These are phyloP conservation scores for Plectosphaerella plurivora DNA, from an alignment of 2,329 filamentous ascomycete genomes.

Conservation along the genomic window DNA sequence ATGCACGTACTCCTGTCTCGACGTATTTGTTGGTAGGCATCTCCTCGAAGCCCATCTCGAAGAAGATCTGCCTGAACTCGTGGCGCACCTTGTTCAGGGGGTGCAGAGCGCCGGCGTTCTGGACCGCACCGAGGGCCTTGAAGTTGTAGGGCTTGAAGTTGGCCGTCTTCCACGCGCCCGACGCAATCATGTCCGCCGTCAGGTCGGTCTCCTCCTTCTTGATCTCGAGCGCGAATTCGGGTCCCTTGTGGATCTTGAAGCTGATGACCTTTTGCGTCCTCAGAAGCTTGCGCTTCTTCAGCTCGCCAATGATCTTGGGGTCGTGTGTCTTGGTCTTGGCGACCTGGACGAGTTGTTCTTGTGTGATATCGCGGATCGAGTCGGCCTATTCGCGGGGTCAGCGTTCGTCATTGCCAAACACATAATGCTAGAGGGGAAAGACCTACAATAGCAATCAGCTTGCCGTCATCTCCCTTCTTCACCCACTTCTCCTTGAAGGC, in stretches of 20 bases:
- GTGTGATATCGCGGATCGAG: slow-evolving; percentile 74
- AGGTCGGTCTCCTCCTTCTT: slow-evolving; percentile 92
- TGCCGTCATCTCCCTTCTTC: slow-evolving; percentile 53
- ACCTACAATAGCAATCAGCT: slow-evolving; percentile 46
- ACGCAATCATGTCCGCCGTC: slow-evolving; percentile 86
- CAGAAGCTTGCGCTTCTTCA: slow-evolving; percentile 90
- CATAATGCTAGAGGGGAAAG: too few species aligned
- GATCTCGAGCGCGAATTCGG: slow-evolving; percentile 85
- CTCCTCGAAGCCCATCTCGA: slow-evolving; percentile 97
- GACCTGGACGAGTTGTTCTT: slow-evolving; percentile 70
- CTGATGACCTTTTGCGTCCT: slow-evolving; percentile 77
- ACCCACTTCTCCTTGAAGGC: slow-evolving; percentile 83
- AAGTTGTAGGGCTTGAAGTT: slow-evolving; percentile 82
- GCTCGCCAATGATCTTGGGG: slow-evolving; percentile 70
- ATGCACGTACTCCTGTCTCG: slow-evolving; percentile 83
- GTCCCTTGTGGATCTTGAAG: slow-evolving; percentile 80
- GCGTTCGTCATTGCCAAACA: neutral
- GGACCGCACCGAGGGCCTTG: slow-evolving; percentile 64
- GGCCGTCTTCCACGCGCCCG: slow-evolving; percentile 86
- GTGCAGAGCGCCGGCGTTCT: slow-evolving; percentile 57
- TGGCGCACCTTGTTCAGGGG: slow-evolving; percentile 90
- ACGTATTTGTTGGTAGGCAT: slow-evolving; percentile 95
- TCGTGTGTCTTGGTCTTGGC: slow-evolving; percentile 68
- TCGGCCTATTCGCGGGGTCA: slow-evolving; percentile 43
- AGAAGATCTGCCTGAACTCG: slow-evolving; percentile 97